Conservation (phyloP, 306 rosid genomes). For the Quercus agrifolia region DNA sequence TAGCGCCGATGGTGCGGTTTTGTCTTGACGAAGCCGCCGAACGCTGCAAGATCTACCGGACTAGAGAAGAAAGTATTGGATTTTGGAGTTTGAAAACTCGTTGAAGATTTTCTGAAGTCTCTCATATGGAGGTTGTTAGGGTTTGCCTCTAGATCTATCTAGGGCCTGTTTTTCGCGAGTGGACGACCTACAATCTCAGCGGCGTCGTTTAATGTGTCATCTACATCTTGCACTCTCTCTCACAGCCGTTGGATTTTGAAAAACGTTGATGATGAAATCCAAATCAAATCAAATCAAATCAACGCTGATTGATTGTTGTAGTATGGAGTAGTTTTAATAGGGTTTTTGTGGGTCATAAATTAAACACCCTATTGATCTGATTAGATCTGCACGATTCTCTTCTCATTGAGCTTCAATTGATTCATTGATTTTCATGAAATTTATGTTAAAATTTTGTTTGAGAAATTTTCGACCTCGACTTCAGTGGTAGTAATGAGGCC, state of each 20-base stretch:
- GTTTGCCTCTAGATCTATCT: background rate
- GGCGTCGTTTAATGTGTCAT: background rate
- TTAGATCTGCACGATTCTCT: background rate
- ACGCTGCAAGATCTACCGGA: background rate
- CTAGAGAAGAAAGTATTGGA: background rate
- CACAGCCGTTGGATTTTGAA: background rate
- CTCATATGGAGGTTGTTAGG: background rate
- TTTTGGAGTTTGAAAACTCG: background rate
- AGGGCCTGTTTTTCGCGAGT: background rate
- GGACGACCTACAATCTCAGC: background rate
- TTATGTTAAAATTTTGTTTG: background rate
- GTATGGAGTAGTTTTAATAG: background rate
- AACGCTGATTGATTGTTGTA: background rate
- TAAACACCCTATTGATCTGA: background rate
- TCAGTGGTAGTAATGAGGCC: too few species aligned
- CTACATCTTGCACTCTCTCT: background rate
- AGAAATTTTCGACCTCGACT: background rate
- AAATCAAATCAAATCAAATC: background rate
- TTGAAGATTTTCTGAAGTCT: background rate
- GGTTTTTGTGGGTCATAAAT: background rate
- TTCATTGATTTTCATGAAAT: background rate
- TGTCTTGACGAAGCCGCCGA: background rate
- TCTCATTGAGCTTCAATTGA: background rate
- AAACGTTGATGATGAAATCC: too few species aligned
- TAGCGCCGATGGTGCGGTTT: background rate